Conservation (phyloP, 257 asterid genomes). For the Anisodus acutangulus region DNA sequence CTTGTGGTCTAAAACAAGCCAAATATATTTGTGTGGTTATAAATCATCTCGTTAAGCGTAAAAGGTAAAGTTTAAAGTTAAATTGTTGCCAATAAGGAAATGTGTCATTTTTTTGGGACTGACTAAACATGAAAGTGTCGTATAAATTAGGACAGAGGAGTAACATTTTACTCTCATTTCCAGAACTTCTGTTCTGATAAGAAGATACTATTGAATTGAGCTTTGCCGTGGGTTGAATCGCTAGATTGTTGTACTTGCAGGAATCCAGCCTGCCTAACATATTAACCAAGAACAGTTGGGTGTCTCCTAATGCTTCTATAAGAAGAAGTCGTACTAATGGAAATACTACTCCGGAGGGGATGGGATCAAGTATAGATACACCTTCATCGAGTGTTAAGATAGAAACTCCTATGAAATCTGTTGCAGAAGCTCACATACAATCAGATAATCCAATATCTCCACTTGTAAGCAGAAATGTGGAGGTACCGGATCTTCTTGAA, state of each 20-base stretch:
- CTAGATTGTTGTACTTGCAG: constrained; percentile 16
- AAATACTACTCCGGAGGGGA: constrained; percentile 37
- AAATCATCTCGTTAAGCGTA: too few relatives aligned
- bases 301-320: constrained; percentile 75
- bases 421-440: constrained; percentile 29
- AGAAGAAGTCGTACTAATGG: constrained; percentile 64
- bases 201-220: neutral
- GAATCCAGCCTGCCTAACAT: constrained; percentile 81
- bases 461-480: constrained; percentile 42
- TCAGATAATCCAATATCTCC: constrained; percentile 53
- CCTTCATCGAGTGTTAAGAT: constrained; percentile 53
- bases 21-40: too few relatives aligned
- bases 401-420: constrained; percentile 29
- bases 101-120: too few relatives aligned
- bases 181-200: neutral
- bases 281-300: constrained; percentile 80
- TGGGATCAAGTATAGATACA: constrained; percentile 36
- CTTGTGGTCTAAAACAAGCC: too few relatives aligned
- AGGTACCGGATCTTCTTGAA: constrained; percentile 35
- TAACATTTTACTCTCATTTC: neutral
- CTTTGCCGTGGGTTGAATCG: constrained; percentile 46
- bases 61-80: too few relatives aligned
- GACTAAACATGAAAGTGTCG: too few relatives aligned
- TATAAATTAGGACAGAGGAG: too few relatives aligned
- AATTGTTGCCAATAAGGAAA: too few relatives aligned